These are phyloP conservation scores for Exophiala viscosa DNA, from an alignment of 2,329 filamentous ascomycete genomes.

Conservation along the genomic window DNA sequence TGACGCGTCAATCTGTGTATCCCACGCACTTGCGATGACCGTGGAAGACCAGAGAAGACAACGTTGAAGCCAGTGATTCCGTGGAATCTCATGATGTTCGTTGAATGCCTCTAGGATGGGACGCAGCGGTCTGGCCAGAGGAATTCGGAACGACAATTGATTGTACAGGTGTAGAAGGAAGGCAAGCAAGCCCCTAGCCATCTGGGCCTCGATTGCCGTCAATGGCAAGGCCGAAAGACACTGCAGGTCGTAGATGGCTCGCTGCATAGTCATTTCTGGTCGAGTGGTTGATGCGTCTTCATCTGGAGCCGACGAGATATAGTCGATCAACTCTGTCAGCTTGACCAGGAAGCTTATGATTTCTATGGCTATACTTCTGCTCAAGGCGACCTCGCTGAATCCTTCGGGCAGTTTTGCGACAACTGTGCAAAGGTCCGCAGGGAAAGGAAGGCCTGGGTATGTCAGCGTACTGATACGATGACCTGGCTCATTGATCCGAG, in stretches of 20 bases:
- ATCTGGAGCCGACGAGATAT: background rate
- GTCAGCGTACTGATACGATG: slow-evolving; percentile 18
- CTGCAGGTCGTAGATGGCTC: slow-evolving; percentile 20
- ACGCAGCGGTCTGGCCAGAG: slow-evolving; percentile 13
- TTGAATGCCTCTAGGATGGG: slow-evolving; percentile 14
- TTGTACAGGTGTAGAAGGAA: slow-evolving; percentile 20
- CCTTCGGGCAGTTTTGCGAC: slow-evolving; percentile 16
- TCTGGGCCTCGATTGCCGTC: slow-evolving; percentile 8
- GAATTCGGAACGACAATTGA: slow-evolving; percentile 13
- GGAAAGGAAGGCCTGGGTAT: slow-evolving; percentile 16
- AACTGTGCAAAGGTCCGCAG: slow-evolving; percentile 11
- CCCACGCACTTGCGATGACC: slow-evolving; percentile 16
- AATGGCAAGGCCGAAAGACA: slow-evolving; percentile 13
- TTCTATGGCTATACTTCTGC: slow-evolving; percentile 11
- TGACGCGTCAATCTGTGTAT: slow-evolving; percentile 14
- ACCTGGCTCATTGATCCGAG: slow-evolving; percentile 15
- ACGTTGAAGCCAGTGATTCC: slow-evolving; percentile 11
- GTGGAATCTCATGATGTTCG: slow-evolving; percentile 1
- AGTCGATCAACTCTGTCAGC: slow-evolving; percentile 15
- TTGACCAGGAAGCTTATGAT: slow-evolving; percentile 17
- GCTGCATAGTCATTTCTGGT: slow-evolving; percentile 16
- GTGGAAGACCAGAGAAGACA: slow-evolving; percentile 18
- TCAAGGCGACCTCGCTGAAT: slow-evolving; percentile 15
- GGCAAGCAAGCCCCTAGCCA: slow-evolving; percentile 11
- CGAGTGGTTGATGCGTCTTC: background rate